Conservation (phyloP, 148 eudicot species). For the Silene conica region DNA sequence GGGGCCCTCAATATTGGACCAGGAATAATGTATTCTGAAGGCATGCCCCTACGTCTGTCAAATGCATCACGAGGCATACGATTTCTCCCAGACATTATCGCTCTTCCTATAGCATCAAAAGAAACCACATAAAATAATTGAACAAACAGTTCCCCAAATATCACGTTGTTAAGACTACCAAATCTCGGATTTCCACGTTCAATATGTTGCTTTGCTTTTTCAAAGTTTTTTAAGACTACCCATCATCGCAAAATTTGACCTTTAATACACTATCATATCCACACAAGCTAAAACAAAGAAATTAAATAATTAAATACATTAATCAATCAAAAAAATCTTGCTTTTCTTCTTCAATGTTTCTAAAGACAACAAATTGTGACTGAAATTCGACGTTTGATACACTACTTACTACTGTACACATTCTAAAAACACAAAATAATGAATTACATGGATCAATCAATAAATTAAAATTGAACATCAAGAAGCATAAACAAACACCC, state of each 20-base stretch:
- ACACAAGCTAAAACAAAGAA: not conserved
- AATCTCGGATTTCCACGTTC: not conserved
- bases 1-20: slow-evolving; percentile 52
- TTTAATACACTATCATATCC: not conserved
- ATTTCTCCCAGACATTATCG: slow-evolving; percentile 75
- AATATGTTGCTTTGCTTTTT: not conserved
- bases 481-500: not conserved
- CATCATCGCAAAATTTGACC: not conserved
- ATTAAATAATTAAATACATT: not conserved
- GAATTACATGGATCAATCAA: not conserved
- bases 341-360: not conserved
- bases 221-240: not conserved
- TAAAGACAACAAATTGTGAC: not conserved
- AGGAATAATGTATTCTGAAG: slow-evolving; percentile 42
- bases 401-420: not conserved
- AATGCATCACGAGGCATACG: slow-evolving; percentile 67
- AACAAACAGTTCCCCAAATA: slow-evolving; percentile 4
- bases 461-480: not conserved
- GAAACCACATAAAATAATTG: slow-evolving; percentile 4
- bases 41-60: slow-evolving; percentile 67
- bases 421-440: not conserved
- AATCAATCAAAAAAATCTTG: not conserved
- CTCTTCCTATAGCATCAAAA: slow-evolving; percentile 16
- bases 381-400: not conserved
- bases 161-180: not conserved